Evolutionary conservation across 2,329 filamentous ascomycete genomes (phyloP), one percentile per base, ranked within the genome.

Genomic region (Zasmidium cellare): DNA sequence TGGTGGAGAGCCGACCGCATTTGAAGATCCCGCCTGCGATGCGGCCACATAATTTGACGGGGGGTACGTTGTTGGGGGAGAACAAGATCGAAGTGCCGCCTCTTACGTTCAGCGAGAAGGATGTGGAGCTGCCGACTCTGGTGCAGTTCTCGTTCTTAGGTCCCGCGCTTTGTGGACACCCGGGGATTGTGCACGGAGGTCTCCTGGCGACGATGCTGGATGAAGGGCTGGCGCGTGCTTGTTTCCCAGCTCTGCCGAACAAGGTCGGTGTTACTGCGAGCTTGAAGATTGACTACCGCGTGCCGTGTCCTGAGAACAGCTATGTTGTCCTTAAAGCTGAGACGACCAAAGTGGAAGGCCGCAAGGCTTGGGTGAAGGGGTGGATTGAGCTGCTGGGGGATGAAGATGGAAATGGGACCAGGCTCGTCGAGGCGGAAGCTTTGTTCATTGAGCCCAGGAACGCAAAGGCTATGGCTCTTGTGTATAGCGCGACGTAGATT

Each of bases 291-390:
- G 87, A 96, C 74, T 99, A 97, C 76, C 86, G 88, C 67, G 86
- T 85, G 60, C 94, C 94, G 3, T 88, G 89, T 46, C 85, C 84
- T 67, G 91, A 92, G 5, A 84, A 85, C 20, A 84, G 84, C 60
- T 94, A 89, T 71, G 79, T 96, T 25, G 90, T 96, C 46, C 77
- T 99, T 58, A 82, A 84, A 61, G 92, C 91, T 3, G 84, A 86
- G 71, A 96, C 92, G 19, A 87, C 84, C 9, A 92, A 89, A 77
- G 89, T 93, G 1, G 92, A 97, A 71, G 93, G 94, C 1, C 83
- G 94, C 61, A 97, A 97, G 79, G 93, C 92, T 12, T 97, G 91
- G 91, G 91, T 97, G 1, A 88, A 90, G 76, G 94, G 91, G 1
- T 84, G 85, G 66, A 87, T 97, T 67, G 92, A 96, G 82, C 87